Evolutionary conservation across 768 basidiomycete species (phyloP), one percentile per base, ranked within the genome.

Genomic region (Kwoniella heveanensis): DNA sequence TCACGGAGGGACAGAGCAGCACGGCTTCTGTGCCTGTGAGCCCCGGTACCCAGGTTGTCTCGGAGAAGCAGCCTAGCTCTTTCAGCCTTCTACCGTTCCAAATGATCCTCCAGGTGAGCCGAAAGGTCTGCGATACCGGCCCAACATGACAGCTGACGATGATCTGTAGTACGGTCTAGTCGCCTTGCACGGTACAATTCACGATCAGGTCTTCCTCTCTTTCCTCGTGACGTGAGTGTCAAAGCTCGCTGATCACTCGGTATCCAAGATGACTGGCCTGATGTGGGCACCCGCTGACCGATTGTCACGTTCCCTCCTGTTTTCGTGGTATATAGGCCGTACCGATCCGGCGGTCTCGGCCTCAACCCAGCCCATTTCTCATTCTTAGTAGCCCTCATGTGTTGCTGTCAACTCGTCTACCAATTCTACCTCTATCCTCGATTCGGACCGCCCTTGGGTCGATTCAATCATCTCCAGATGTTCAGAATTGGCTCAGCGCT

Each of bases 311-410:
- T n/a, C n/a, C n/a, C n/a, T n/a, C n/a, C n/a, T n/a, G n/a, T n/a
- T n/a, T n/a, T n/a, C n/a, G n/a, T n/a, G 32, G 13, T 26, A 29
- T 46, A 13, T 76, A 94, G 91, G 15, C 87, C 89, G 69, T 91
- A 91, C 75, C 83, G 85, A 21, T 84, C 87, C 6, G 94, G 94
- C n/a, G 96, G 96, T 1, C 81, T 99, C 67, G 92, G 91, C 61
- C 83, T 99, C 57, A 89, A 88, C 73, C 91, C 96, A 0, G 90
- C 89, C 1, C 87, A 96, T 80, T 99, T 94, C 80, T 91, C 94
- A 1, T 88, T 92, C 77, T 85, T 97, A 19, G 93, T 82, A 49
- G 78, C 80, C 9, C 89, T 95, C 60, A 95, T 96, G 93, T 94
- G 91, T 79, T 83, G 92, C n/a, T 90, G 88, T 65, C 92, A 94